A percentile compares a stretch with the other conserved stretches of the same genome.
Evolutionary conservation across 1,284 basidiomycete genomes (phyloP).

Genomic region (Fomitopsis palustris): DNA sequence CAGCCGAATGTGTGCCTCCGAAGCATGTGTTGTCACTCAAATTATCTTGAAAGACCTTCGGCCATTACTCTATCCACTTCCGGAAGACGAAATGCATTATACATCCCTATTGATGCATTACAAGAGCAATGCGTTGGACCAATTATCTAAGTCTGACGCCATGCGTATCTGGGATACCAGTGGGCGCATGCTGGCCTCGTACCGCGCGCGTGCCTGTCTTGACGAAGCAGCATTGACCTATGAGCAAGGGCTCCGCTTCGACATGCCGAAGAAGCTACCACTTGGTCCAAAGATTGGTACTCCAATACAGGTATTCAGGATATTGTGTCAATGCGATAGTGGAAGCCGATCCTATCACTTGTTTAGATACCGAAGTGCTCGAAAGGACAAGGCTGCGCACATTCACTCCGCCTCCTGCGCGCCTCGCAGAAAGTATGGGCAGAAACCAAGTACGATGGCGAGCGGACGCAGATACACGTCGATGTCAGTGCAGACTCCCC

Average conservation of each 20-base stretch:
- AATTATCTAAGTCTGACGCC: conserved; percentile 58
- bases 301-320: conserved; percentile 46
- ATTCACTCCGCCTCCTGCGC: conserved; percentile 51
- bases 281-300: conserved; percentile 39
- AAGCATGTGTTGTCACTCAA: conserved; percentile 69
- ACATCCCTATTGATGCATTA: conserved; percentile 47
- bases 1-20: conserved; percentile 49
- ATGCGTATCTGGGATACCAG: conserved; percentile 72
- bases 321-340: too few species aligned
- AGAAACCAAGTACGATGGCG: conserved; percentile 91
- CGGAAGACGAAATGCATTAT: conserved; percentile 39
- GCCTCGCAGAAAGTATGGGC: conserved; percentile 59
- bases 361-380: conserved; percentile 76
- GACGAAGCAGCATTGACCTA: conserved; percentile 46
- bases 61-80: conserved; percentile 70
- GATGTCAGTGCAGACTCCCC: conserved; percentile 37
- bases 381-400: conserved; percentile 59
- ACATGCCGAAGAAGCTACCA: conserved; percentile 5
- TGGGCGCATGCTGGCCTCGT: conserved; percentile 51
- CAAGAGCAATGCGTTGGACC: conserved; percentile 51
- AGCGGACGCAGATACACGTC: conserved; percentile 85
- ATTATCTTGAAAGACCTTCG: conserved; percentile 83
- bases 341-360: too few species aligned
- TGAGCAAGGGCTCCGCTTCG: conserved; percentile 36
- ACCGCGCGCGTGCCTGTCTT: conserved; percentile 51